These are phyloP conservation scores for Verticillium tricorpus DNA, from an alignment of 2,329 filamentous ascomycete species.

Conservation along the genomic window DNA sequence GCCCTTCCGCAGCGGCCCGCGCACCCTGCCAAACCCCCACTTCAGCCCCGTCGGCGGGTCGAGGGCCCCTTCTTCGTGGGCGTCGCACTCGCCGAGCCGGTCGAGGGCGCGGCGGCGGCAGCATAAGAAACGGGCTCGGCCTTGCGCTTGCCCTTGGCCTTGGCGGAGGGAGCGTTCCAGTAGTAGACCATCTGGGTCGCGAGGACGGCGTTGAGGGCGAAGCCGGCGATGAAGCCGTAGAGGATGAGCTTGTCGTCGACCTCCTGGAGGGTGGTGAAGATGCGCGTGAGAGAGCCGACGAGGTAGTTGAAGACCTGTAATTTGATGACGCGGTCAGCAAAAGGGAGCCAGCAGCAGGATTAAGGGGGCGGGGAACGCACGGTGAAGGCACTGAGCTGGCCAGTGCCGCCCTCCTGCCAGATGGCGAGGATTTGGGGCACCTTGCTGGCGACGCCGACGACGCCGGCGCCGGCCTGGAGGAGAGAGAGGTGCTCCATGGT, in stretches of 20 bases:
- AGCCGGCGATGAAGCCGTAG: slow-evolving; percentile 89
- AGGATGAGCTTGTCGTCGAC: slow-evolving; percentile 95
- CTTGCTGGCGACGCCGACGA: slow-evolving; percentile 84
- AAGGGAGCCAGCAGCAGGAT: neutral
- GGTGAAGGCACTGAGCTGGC: slow-evolving; percentile 93
- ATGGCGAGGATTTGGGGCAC: slow-evolving; percentile 88
- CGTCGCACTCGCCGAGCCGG: slow-evolving; percentile 18
- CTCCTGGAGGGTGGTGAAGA: slow-evolving; percentile 97
- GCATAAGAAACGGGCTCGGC: slow-evolving; percentile 11
- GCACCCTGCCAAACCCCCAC: neutral
- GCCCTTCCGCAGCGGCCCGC: neutral
- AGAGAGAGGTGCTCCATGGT: slow-evolving; percentile 64
- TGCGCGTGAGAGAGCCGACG: slow-evolving; percentile 82
- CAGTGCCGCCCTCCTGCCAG: slow-evolving; percentile 79
- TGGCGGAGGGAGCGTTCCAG: slow-evolving; percentile 69
- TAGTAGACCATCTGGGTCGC: slow-evolving; percentile 92
- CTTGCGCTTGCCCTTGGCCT: slow-evolving; percentile 35
- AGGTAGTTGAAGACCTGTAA: slow-evolving; percentile 95
- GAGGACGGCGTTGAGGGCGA: slow-evolving; percentile 81
- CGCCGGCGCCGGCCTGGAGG: slow-evolving; percentile 79
- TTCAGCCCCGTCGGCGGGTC: slow-evolving; percentile 37
- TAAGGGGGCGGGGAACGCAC: slow-evolving; percentile 48
- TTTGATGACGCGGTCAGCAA: neutral
- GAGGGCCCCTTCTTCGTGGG: slow-evolving; percentile 36
- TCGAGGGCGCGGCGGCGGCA: slow-evolving; percentile 17